phyloP scores from a whole-genome alignment of 345 rosid genomes.

The Salix caprea region DNA sequence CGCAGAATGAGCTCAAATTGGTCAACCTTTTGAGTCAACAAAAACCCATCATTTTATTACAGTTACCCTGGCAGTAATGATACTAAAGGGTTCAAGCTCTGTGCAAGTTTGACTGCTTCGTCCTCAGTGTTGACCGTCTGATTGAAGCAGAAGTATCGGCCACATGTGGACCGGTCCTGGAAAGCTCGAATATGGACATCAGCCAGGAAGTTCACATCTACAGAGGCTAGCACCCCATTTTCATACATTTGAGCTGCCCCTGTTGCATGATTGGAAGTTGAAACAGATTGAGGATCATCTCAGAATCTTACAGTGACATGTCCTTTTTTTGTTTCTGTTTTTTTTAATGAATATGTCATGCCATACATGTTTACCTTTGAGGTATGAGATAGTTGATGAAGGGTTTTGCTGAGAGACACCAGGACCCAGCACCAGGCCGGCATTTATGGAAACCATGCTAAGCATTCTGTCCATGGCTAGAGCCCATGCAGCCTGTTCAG shows the following conservation, averaged over 20 bases:
- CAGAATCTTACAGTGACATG: not conserved
- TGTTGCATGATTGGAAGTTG: constrained; percentile 7
- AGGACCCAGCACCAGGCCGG: constrained; percentile 73
- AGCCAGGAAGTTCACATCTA: constrained; percentile 53
- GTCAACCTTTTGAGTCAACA: not conserved
- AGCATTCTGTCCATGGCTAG: constrained; percentile 79
- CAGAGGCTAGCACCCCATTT: constrained; percentile 67
- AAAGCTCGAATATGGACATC: constrained; percentile 69
- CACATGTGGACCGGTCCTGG: constrained; percentile 57
- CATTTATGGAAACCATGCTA: constrained; percentile 77
- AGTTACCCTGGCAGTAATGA: constrained; percentile 57
- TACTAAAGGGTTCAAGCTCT: constrained; percentile 58
- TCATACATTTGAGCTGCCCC: constrained; percentile 86
- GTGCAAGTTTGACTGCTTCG: constrained; percentile 53
- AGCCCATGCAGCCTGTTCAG: constrained; percentile 94
- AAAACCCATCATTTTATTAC: not conserved
- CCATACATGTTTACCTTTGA: constrained; percentile 45
- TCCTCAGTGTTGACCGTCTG: constrained; percentile 58
- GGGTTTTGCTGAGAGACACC: constrained; percentile 59
- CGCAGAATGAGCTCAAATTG: not conserved
- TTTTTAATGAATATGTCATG: not conserved
- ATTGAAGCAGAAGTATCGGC: constrained; percentile 79
- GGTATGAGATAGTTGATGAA: constrained; percentile 66
- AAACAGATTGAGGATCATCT: not conserved
- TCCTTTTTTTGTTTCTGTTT: not conserved